These are phyloP conservation scores for Suillus placidus DNA, from an alignment of 768 basidiomycete genomes.

Conservation along the genomic window DNA sequence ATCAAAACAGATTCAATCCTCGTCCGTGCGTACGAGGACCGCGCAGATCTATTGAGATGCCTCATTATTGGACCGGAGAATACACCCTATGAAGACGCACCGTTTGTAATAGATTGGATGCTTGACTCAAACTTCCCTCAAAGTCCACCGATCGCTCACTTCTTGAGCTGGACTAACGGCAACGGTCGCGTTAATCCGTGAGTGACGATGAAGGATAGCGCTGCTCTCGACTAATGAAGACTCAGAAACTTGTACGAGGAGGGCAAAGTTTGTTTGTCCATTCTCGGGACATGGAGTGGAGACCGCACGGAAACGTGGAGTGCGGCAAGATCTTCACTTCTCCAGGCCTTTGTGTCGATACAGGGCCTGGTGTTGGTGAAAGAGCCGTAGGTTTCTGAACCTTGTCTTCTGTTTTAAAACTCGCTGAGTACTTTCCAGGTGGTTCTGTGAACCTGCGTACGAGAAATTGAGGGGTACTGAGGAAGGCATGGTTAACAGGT, in stretches of 20 bases:
- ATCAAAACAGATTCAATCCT: conserved; percentile 71
- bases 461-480: conserved; percentile 90
- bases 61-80: conserved; percentile 92
- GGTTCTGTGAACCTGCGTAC: conserved; percentile 92
- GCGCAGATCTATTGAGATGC: conserved; percentile 82
- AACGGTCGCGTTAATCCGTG: conserved; percentile 90
- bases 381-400: conserved; percentile 68
- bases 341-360: conserved; percentile 92
- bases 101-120: conserved; percentile 95
- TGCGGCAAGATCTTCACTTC: conserved; percentile 77
- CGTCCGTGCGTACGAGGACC: conserved; percentile 89
- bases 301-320: conserved; percentile 90
- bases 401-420: conserved; percentile 4
- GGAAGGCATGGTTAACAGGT: conserved; percentile 89
- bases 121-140: conserved; percentile 83
- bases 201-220: conserved; percentile 32
- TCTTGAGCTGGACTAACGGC: conserved; percentile 93
- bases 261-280: conserved; percentile 92
- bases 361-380: conserved; percentile 92
- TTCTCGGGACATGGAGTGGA: conserved; percentile 90
- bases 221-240: conserved; percentile 4
- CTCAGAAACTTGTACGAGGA: conserved; percentile 89
- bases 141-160: conserved; percentile 84
- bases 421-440: conserved; percentile 44
- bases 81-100: conserved; percentile 94